phyloP scores from a whole-genome alignment of 345 rosid genomes.

The Noccaea caerulescens region DNA sequence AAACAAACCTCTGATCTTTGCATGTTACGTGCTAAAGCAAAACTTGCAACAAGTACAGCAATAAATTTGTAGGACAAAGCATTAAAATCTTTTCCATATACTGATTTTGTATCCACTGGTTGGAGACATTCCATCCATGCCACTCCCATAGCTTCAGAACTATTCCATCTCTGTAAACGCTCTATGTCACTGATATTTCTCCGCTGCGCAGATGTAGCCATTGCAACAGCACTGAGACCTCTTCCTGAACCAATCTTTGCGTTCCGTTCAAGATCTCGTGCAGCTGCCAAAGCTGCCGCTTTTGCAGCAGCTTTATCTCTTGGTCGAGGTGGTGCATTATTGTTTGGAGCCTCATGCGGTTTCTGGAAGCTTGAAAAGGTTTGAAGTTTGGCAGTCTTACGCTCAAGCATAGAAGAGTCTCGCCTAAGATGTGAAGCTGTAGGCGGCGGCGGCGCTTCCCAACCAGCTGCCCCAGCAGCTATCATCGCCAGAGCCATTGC shows the following conservation, averaged over 20 bases:
- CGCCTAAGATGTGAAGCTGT: constrained; percentile 70
- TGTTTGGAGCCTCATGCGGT: constrained; percentile 64
- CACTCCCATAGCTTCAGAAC: constrained; percentile 93
- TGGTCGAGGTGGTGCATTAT: constrained; percentile 65
- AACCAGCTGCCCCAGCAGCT: constrained; percentile 99
- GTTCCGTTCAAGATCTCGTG: constrained; percentile 97
- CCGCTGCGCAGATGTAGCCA: constrained; percentile 99
- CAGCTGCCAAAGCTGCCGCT: constrained; percentile 99
- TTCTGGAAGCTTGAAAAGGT: constrained; percentile 96
- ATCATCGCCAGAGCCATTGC: constrained; percentile 99
- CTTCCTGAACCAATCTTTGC: constrained; percentile 99
- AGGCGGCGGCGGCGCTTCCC: constrained; percentile 72
- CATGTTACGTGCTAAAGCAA: constrained; percentile 97
- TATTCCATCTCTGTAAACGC: constrained; percentile 93
- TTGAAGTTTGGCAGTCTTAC: constrained; percentile 70
- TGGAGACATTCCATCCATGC: constrained; percentile 99
- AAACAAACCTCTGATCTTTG: constrained; percentile 91
- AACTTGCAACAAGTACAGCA: constrained; percentile 97
- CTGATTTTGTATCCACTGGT: constrained; percentile 88
- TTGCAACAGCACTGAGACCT: constrained; percentile 98
- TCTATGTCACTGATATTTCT: constrained; percentile 86
- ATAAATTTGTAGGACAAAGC: constrained; percentile 90
- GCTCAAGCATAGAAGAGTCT: constrained; percentile 84
- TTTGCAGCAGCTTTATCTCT: constrained; percentile 97
- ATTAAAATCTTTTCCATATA: constrained; percentile 96